These are phyloP conservation scores for Hysterangium stoloniferum DNA, from an alignment of 768 basidiomycete species.

Conservation along the genomic window DNA sequence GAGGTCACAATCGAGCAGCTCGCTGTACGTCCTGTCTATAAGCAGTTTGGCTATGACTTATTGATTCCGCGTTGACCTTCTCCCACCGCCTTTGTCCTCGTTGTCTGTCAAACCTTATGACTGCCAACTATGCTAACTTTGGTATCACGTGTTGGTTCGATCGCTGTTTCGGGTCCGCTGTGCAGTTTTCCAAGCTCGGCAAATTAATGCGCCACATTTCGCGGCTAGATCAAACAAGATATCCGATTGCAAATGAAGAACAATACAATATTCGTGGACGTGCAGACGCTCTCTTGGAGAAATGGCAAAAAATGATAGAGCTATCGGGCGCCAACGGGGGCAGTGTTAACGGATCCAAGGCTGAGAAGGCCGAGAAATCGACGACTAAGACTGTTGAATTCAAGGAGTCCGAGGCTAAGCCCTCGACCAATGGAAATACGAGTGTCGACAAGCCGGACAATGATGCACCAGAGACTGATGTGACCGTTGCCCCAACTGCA, in stretches of 20 bases:
- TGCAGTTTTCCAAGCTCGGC: conserved; percentile 76
- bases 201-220: conserved; percentile 88
- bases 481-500: not conserved
- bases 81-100: conserved; percentile 13
- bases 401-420: not conserved
- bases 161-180: not conserved
- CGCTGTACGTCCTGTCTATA: conserved; percentile 31
- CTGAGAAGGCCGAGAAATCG: not conserved
- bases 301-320: conserved; percentile 42
- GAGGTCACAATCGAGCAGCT: conserved; percentile 77
- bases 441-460: not conserved
- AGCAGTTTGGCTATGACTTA: conserved; percentile 9
- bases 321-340: not conserved
- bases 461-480: not conserved
- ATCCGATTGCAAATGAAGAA: conserved; percentile 47
- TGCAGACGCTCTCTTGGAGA: conserved; percentile 59
- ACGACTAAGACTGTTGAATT: not conserved
- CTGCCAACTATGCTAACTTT: conserved; percentile 5
- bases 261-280: conserved; percentile 69
- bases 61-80: conserved; percentile 16
- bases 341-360: conserved; percentile 1
- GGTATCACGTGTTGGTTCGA: conserved; percentile 3
- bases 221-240: conserved; percentile 38
- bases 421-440: not conserved
- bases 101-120: conserved; percentile 28